Conservation (phyloP, 176 grass and related monocot genomes). For the Panicum miliaceum region DNA sequence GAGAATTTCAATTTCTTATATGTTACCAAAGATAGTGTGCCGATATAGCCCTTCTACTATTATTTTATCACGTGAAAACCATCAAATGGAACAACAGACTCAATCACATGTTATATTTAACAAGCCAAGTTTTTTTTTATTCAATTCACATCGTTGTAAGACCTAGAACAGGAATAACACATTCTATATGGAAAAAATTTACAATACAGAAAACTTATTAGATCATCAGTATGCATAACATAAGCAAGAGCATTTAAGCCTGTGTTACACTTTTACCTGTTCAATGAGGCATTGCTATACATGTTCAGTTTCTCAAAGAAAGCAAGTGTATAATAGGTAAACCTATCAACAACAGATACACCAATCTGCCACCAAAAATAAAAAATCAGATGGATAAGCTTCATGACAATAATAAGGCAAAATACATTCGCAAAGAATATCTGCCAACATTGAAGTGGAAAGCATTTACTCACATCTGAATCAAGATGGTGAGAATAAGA, state of each 20-base stretch:
- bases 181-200: neutral
- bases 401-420: constrained; percentile 10
- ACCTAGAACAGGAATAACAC: neutral
- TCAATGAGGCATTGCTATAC: constrained; percentile 98
- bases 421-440: constrained; percentile 28
- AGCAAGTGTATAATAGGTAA: constrained; percentile 95
- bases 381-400: constrained; percentile 36
- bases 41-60: neutral
- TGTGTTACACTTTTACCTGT: constrained; percentile 63
- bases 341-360: constrained; percentile 99
- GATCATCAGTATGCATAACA: constrained; percentile 28
- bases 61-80: constrained; percentile 1
- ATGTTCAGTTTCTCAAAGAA: constrained; percentile 99
- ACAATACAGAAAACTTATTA: neutral
- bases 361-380: constrained; percentile 79
- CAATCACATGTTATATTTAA: constrained; percentile 8
- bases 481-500: constrained; percentile 99
- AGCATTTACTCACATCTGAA: constrained; percentile 76
- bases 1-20: constrained; percentile 27
- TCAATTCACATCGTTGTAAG: neutral
- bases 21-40: neutral
- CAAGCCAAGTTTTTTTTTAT: neutral
- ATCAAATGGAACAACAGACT: constrained; percentile 21
- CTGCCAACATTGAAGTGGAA: constrained; percentile 22
- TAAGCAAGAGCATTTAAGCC: neutral